Conservation (phyloP, 2,329 filamentous ascomycete genomes). For the Epichloe uncinata region DNA sequence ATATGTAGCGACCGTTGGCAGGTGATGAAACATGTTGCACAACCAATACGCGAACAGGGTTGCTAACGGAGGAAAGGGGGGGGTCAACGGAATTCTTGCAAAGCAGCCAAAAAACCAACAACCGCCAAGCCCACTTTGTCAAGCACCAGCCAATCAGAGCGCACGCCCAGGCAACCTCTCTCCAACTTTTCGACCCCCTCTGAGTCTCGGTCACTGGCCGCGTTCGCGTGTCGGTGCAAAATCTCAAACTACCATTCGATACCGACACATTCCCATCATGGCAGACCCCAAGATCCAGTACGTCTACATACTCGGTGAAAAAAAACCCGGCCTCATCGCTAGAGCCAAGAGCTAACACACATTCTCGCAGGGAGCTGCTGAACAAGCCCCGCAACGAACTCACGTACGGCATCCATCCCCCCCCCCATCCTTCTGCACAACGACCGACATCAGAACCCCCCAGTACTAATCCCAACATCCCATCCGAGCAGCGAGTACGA, state of each 20-base stretch:
- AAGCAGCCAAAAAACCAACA: no score
- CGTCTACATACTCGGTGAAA: constrained; percentile 23
- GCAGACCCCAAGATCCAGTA: constrained; percentile 63
- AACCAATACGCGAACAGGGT: no score
- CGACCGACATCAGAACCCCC: background rate
- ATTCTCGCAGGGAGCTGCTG: constrained; percentile 58
- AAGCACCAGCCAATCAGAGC: constrained; percentile 15
- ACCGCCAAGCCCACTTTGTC: background rate
- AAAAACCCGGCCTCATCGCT: background rate
- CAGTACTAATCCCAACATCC: background rate
- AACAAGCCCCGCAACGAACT: constrained; percentile 81
- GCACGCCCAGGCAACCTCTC: constrained; percentile 12
- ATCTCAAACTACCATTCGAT: constrained; percentile 7
- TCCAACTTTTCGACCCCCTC: constrained; percentile 16
- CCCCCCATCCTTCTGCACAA: constrained; percentile 8
- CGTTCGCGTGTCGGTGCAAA: constrained; percentile 10
- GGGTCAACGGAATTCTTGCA: no score
- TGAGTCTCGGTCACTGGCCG: constrained; percentile 16
- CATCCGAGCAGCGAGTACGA: constrained; percentile 64
- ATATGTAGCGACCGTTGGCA: no score
- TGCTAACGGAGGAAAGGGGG: no score
- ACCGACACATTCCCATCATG: constrained; percentile 27
- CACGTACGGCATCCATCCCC: constrained; percentile 49
- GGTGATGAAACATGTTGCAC: no score
- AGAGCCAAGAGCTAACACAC: constrained; percentile 17